phyloP scores from a whole-genome alignment of 2,329 filamentous ascomycete species.

The Lachnellula occidentalis region DNA sequence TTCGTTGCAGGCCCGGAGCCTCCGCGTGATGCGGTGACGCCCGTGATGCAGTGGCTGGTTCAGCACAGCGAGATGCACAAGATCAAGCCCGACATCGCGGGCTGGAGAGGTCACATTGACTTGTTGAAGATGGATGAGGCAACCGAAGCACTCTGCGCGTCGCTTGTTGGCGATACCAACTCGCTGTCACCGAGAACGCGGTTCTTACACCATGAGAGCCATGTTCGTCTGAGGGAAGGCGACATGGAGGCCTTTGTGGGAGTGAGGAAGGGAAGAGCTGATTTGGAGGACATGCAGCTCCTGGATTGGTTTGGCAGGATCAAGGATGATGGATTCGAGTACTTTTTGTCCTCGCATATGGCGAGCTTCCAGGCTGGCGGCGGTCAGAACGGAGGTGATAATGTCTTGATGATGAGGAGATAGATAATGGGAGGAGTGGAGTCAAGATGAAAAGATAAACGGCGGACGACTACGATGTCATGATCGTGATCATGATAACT shows the following conservation, averaged over 20 bases:
- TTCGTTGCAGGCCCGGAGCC: constrained; percentile 2
- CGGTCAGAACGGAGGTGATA: constrained; percentile 3
- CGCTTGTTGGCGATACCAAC: constrained; percentile 4
- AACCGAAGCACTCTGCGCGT: constrained; percentile 6
- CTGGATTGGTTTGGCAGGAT: constrained; percentile 9
- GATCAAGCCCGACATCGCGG: constrained; percentile 3
- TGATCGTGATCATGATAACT: constrained; percentile 8
- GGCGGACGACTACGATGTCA: not conserved
- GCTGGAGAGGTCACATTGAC: constrained; percentile 7
- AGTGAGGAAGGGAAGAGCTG: constrained; percentile 23
- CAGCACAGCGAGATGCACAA: constrained; percentile 7
- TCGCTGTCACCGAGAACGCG: constrained; percentile 5
- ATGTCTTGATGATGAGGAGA: constrained; percentile 8
- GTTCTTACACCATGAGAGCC: constrained; percentile 8
- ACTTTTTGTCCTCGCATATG: constrained; percentile 6
- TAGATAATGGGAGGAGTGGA: not conserved
- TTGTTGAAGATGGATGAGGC: constrained; percentile 7
- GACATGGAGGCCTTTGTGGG: constrained; percentile 29
- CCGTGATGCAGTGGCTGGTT: constrained; percentile 3
- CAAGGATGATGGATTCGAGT: constrained; percentile 9
- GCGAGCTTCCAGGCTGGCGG: constrained; percentile 5
- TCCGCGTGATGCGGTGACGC: constrained; percentile 1
- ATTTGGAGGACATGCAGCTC: constrained; percentile 6
- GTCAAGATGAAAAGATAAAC: not conserved
- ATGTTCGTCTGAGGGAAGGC: constrained; percentile 4